These are phyloP conservation scores for Cytospora mali DNA, from an alignment of 2,329 filamentous ascomycete genomes.

Conservation along the genomic window DNA sequence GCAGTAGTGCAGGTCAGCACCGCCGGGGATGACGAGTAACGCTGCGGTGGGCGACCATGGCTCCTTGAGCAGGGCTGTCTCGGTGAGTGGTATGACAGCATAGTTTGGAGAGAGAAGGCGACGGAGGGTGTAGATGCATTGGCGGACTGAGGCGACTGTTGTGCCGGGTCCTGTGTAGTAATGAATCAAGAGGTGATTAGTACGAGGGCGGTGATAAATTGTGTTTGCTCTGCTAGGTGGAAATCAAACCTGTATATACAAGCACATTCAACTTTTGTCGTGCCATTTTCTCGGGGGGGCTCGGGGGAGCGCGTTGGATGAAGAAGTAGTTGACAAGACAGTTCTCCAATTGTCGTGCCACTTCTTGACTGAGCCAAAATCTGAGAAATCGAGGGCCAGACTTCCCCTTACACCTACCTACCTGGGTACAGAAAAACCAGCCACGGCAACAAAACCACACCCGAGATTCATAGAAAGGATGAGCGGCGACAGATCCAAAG, in stretches of 20 bases:
- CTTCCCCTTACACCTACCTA: conserved; percentile 31
- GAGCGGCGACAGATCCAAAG: conserved; percentile 53
- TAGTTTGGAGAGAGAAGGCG: conserved; percentile 87
- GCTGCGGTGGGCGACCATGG: conserved; percentile 89
- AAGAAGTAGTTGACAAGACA: neutral
- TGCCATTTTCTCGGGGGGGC: conserved; percentile 53
- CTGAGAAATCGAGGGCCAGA: neutral
- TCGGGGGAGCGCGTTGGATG: conserved; percentile 27
- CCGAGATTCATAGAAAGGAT: conserved; percentile 8
- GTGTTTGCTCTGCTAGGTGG: conserved; percentile 21
- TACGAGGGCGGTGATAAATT: conserved; percentile 20
- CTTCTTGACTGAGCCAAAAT: conserved; percentile 8
- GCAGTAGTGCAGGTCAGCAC: conserved; percentile 92
- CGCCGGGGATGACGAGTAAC: conserved; percentile 87
- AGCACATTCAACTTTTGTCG: conserved; percentile 82
- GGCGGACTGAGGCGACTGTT: conserved; percentile 84
- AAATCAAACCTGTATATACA: conserved; percentile 77
- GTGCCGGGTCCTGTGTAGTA: conserved; percentile 70
- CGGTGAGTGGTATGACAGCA: conserved; percentile 83
- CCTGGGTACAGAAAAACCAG: neutral
- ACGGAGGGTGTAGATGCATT: conserved; percentile 84
- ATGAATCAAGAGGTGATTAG: conserved; percentile 28
- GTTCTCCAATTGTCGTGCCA: conserved; percentile 16
- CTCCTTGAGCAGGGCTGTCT: conserved; percentile 80
- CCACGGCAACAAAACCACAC: conserved; percentile 24